A percentile compares a stretch with the other conserved stretches of the same genome.
phyloP scores from a whole-genome alignment of 2,329 filamentous ascomycete species.

The Sphaerulina musiva region DNA sequence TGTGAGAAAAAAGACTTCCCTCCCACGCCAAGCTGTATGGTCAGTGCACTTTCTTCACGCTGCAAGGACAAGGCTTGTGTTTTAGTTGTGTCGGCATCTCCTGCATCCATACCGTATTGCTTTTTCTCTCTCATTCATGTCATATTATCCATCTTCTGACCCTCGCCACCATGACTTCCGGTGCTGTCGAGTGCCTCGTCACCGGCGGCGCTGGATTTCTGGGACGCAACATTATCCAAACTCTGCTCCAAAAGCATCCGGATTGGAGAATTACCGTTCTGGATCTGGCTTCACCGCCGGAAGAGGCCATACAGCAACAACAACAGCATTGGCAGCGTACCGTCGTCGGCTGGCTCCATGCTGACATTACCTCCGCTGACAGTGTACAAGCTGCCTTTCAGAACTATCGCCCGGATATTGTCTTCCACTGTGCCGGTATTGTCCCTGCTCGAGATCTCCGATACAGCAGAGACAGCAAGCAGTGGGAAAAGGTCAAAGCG shows the following conservation, averaged over 20 bases:
- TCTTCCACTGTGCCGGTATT: conserved; percentile 76
- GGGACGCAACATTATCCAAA: conserved; percentile 38
- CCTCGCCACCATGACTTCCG: conserved; percentile 24
- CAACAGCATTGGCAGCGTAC: background rate
- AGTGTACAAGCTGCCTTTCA: conserved; percentile 46
- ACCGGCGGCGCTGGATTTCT: conserved; percentile 47
- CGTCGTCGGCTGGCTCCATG: conserved; percentile 33
- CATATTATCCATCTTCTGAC: background rate
- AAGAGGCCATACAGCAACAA: conserved; percentile 4
- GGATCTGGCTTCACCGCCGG: conserved; percentile 35
- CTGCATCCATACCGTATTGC: too few relatives aligned
- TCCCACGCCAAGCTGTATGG: background rate
- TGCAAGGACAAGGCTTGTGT: background rate
- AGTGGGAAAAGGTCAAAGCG: conserved; percentile 59
- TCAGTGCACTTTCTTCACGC: background rate
- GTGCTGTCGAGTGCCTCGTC: conserved; percentile 34
- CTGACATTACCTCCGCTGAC: conserved; percentile 36
- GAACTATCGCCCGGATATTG: conserved; percentile 63
- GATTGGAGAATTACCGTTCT: conserved; percentile 38
- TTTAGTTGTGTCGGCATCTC: too few relatives aligned
- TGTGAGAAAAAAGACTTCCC: background rate
- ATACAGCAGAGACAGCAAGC: conserved; percentile 36
- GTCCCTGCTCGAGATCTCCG: conserved; percentile 36
- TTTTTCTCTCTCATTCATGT: too few relatives aligned
- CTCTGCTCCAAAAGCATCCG: conserved; percentile 34